phyloP scores from a whole-genome alignment of 257 asterid genomes.

The Fraxinus americana region DNA sequence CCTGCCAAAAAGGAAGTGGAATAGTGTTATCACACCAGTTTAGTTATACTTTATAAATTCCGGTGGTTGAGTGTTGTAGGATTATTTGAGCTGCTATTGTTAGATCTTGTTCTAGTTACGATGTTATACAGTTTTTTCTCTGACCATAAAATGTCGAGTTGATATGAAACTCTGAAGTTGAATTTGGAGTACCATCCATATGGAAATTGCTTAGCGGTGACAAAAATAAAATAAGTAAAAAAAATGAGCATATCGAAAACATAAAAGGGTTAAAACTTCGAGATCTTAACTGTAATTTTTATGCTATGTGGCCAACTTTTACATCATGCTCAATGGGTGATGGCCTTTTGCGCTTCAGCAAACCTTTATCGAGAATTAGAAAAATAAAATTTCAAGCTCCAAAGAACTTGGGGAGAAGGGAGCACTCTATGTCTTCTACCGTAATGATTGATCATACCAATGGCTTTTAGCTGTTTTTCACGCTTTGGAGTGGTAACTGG shows the following conservation, averaged over 20 bases:
- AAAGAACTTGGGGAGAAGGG: constrained; percentile 16
- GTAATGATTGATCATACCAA: constrained; percentile 50
- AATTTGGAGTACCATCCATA: no score
- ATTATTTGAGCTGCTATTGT: background rate
- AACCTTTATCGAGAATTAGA: constrained; percentile 50
- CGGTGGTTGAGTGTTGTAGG: background rate
- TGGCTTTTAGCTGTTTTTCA: constrained; percentile 76
- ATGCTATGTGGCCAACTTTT: constrained; percentile 56
- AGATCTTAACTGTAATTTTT: constrained; percentile 78
- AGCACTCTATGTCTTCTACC: constrained; percentile 9
- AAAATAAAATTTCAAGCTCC: constrained; percentile 27
- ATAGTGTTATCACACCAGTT: constrained; percentile 31
- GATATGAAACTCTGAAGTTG: background rate
- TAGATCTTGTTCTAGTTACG: background rate
- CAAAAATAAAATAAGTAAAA: no score
- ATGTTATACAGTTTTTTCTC: background rate
- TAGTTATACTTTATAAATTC: background rate
- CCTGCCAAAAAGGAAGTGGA: constrained; percentile 90
- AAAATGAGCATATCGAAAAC: constrained; percentile 7
- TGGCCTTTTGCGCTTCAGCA: constrained; percentile 81
- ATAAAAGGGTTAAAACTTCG: constrained; percentile 20
- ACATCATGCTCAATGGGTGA: constrained; percentile 73
- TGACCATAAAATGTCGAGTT: background rate
- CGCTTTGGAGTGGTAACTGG: constrained; percentile 59
- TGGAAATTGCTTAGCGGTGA: background rate